phyloP scores from a whole-genome alignment of 768 basidiomycete species.

The Leucocoprinus birnbaumii region DNA sequence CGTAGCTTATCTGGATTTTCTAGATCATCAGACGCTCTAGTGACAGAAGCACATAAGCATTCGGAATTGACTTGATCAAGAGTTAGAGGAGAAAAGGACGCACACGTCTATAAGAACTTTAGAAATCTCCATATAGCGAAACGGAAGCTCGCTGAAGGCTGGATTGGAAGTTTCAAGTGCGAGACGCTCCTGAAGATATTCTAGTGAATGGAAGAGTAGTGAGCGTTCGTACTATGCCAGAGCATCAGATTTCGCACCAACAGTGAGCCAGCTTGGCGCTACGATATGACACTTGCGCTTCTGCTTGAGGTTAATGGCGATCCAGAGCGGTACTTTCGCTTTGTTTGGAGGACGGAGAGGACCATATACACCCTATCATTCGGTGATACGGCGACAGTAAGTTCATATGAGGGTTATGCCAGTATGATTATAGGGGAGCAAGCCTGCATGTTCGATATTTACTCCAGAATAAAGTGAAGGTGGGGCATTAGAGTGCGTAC shows the following conservation, averaged over 20 bases:
- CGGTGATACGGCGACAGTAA: no score
- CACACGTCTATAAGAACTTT: slow-evolving; percentile 94
- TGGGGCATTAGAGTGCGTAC: slow-evolving; percentile 36
- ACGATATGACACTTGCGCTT: slow-evolving; percentile 95
- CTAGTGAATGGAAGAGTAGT: slow-evolving; percentile 33
- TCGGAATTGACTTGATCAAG: no score
- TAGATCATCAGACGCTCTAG: slow-evolving; percentile 88
- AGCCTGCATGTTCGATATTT: slow-evolving; percentile 7
- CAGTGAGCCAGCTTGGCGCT: slow-evolving; percentile 83
- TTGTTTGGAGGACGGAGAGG: slow-evolving; percentile 88
- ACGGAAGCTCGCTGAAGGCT: slow-evolving; percentile 79
- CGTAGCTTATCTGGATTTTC: slow-evolving; percentile 81
- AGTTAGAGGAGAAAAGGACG: slow-evolving; percentile 25
- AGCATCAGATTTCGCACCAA: slow-evolving; percentile 52
- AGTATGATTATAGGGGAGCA: slow-evolving; percentile 19
- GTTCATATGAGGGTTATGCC: no score
- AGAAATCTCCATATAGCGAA: slow-evolving; percentile 86
- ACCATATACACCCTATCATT: slow-evolving; percentile 90
- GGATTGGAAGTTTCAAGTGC: slow-evolving; percentile 69
- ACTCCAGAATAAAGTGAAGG: slow-evolving; percentile 10
- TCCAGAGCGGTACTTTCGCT: slow-evolving; percentile 90
- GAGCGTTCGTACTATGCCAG: not conserved
- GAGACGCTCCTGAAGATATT: slow-evolving; percentile 76
- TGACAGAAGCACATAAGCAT: not conserved
- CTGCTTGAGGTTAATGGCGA: slow-evolving; percentile 89